phyloP scores from a whole-genome alignment of 2,329 filamentous ascomycete species.

The Fusarium protoensiforme region DNA sequence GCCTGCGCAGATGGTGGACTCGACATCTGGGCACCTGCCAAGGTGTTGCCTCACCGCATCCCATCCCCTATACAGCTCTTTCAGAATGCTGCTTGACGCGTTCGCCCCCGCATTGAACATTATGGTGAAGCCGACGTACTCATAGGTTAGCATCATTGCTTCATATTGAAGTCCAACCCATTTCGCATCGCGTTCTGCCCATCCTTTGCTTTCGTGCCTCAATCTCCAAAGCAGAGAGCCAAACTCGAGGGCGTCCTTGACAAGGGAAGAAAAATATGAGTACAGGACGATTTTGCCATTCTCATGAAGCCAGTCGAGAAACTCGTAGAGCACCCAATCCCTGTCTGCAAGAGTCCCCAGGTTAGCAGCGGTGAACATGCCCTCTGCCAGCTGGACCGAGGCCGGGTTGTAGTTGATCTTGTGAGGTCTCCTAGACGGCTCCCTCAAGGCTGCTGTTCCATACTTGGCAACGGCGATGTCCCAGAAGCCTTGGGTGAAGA shows the following conservation, averaged over 20 bases:
- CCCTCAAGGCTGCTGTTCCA: constrained; percentile 37
- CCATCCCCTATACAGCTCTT: not conserved
- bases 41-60: not conserved
- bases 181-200: not conserved
- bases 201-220: not conserved
- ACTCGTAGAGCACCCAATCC: constrained; percentile 3
- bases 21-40: constrained; percentile 3
- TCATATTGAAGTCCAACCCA: not conserved
- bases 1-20: not conserved
- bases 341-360: constrained; percentile 3
- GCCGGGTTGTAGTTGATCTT: constrained; percentile 32
- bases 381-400: not conserved
- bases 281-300: constrained; percentile 11
- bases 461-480: constrained; percentile 35
- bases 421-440: constrained; percentile 23
- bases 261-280: constrained; percentile 30
- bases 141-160: constrained; percentile 18
- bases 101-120: not conserved
- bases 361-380: not conserved
- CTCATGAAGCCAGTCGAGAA: not conserved
- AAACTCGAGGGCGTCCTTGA: constrained; percentile 29
- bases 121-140: constrained; percentile 9
- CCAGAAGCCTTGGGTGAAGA: constrained; percentile 45
- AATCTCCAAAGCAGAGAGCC: constrained; percentile 27
- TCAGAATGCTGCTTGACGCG: not conserved